These are phyloP conservation scores for Pulicaria dysenterica DNA, from an alignment of 129 eudicot species.

Conservation along the genomic window DNA sequence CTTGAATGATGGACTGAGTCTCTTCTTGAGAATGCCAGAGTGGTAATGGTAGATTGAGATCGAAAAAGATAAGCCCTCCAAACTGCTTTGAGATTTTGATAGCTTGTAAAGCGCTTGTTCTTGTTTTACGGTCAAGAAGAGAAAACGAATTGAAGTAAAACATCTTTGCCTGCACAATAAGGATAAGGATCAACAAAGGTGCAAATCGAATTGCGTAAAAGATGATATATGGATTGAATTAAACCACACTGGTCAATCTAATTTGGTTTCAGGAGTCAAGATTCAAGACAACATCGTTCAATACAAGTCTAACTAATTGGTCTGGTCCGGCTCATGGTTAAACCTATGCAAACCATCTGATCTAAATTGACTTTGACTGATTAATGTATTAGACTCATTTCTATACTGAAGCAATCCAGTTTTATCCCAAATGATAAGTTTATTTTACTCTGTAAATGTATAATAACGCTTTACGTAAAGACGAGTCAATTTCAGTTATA, in stretches of 20 bases:
- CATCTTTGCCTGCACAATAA: slow-evolving; percentile 78
- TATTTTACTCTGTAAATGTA: neutral
- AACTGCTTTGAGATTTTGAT: slow-evolving; percentile 74
- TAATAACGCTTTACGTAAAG: neutral
- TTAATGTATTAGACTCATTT: neutral
- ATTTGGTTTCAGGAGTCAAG: neutral
- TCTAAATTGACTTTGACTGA: neutral
- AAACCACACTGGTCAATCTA: neutral
- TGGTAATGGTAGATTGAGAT: slow-evolving; percentile 88
- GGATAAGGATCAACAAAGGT: neutral
- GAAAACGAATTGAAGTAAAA: slow-evolving; percentile 87
- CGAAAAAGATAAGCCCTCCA: slow-evolving; percentile 78
- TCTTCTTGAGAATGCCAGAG: slow-evolving; percentile 80
- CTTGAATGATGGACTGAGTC: slow-evolving; percentile 50
- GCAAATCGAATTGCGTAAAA: too few relatives aligned
- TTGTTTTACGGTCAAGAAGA: slow-evolving; percentile 75
- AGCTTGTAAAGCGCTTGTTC: slow-evolving; percentile 75
- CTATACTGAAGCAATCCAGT: neutral
- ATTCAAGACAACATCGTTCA: neutral
- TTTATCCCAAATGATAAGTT: too few relatives aligned
- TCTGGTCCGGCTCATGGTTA: neutral
- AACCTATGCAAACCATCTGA: neutral
- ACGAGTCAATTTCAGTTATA: neutral
- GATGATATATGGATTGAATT: neutral
- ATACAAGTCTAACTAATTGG: neutral